These are phyloP conservation scores for Kwoniella sp. DNA, from an alignment of 768 basidiomycete genomes.

Conservation along the genomic window DNA sequence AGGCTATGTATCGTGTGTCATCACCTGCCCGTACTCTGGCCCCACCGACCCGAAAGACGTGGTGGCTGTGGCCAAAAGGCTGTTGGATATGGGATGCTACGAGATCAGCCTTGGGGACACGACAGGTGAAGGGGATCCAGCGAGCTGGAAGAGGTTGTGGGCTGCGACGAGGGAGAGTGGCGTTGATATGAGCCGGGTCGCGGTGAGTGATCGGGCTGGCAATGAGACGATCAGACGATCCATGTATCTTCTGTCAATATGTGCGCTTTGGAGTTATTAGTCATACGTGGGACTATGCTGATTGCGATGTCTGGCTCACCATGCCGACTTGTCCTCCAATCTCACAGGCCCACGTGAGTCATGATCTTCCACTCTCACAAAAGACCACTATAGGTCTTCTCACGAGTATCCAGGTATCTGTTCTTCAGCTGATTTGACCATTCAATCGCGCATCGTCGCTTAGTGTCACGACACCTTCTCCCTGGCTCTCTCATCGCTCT, in stretches of 20 bases:
- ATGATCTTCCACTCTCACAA: slow-evolving; percentile 1
- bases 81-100: slow-evolving; percentile 90
- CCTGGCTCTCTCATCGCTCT: slow-evolving; percentile 37
- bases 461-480: slow-evolving; percentile 52
- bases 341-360: no score
- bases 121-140: slow-evolving; percentile 79
- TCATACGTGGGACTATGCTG: no score
- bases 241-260: no score
- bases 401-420: no score
- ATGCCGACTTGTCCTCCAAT: no score
- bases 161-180: slow-evolving; percentile 66
- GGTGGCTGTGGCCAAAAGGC: slow-evolving; percentile 68
- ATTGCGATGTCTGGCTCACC: no score
- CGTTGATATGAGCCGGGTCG: slow-evolving; percentile 69
- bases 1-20: slow-evolving; percentile 77
- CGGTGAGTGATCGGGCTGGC: slow-evolving; percentile 61
- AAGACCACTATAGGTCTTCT: not conserved
- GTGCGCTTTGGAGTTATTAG: no score
- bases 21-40: slow-evolving; percentile 86
- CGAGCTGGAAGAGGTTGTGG: slow-evolving; percentile 68
- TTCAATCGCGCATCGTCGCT: not conserved
- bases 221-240: no score
- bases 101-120: slow-evolving; percentile 87
- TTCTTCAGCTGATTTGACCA: not conserved
- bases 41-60: slow-evolving; percentile 68